phyloP scores from a whole-genome alignment of 2,329 filamentous ascomycete species.

The Botryotinia narcissicola region DNA sequence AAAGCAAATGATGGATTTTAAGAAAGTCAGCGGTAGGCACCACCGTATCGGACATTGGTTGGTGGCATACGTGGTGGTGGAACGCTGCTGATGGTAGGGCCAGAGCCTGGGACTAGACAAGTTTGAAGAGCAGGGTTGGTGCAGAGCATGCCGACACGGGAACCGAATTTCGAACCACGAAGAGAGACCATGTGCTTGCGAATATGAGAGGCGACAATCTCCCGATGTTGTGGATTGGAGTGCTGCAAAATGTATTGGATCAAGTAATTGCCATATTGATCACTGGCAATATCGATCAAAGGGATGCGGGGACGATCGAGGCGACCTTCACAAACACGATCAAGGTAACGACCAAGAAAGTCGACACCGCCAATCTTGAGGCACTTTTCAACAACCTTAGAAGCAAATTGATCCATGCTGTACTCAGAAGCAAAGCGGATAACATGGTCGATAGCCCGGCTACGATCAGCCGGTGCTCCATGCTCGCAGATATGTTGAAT shows the following conservation, averaged over 20 bases:
- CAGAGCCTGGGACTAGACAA: slow-evolving; percentile 80
- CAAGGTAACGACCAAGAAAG: slow-evolving; percentile 88
- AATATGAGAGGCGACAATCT: slow-evolving; percentile 90
- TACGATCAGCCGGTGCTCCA: slow-evolving; percentile 84
- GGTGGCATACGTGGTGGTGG: slow-evolving; percentile 54
- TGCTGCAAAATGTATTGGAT: slow-evolving; percentile 96
- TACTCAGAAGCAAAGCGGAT: slow-evolving; percentile 92
- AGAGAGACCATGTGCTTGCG: slow-evolving; percentile 99
- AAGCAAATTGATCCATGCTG: slow-evolving; percentile 98
- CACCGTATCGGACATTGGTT: slow-evolving; percentile 55
- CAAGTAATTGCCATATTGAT: slow-evolving; percentile 98
- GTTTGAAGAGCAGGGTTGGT: slow-evolving; percentile 90
- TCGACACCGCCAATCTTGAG: slow-evolving; percentile 92
- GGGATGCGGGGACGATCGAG: slow-evolving; percentile 91
- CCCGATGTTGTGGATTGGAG: slow-evolving; percentile 81
- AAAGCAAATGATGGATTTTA: slow-evolving; percentile 25
- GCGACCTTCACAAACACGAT: slow-evolving; percentile 89
- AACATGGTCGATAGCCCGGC: slow-evolving; percentile 91
- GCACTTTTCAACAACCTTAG: slow-evolving; percentile 98
- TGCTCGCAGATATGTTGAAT: slow-evolving; percentile 99
- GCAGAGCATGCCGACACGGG: slow-evolving; percentile 97
- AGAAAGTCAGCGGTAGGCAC: slow-evolving; percentile 53
- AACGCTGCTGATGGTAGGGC: slow-evolving; percentile 55
- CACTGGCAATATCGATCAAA: slow-evolving; percentile 95
- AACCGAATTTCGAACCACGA: slow-evolving; percentile 96